phyloP scores from a whole-genome alignment of 2,329 filamentous ascomycete species.

The Colletotrichum melonis region DNA sequence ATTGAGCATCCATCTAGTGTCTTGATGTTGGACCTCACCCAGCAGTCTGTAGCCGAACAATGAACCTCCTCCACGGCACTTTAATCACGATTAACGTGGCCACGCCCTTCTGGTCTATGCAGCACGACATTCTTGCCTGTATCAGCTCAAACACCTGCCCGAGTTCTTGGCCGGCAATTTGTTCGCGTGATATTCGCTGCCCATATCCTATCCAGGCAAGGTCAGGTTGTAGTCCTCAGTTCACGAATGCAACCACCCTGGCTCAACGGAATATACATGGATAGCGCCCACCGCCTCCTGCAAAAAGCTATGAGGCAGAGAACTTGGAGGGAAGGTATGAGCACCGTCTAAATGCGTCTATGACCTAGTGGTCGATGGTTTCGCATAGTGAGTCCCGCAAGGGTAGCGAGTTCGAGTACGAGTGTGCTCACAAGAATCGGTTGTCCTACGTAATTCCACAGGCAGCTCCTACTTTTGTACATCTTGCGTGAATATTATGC shows the following conservation, averaged over 20 bases:
- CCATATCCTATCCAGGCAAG: not conserved
- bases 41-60: too few species aligned
- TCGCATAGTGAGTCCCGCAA: not conserved
- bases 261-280: not conserved
- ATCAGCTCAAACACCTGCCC: too few species aligned
- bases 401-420: not conserved
- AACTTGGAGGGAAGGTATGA: not conserved
- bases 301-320: not conserved
- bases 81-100: too few species aligned
- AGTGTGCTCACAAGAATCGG: not conserved
- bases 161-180: not conserved
- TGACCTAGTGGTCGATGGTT: not conserved
- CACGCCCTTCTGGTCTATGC: too few species aligned
- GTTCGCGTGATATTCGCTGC: not conserved
- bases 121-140: too few species aligned
- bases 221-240: too few species aligned
- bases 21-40: not conserved
- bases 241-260: not conserved
- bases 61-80: too few species aligned
- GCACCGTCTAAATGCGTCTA: not conserved
- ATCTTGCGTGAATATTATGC: too few species aligned
- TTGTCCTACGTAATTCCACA: not conserved
- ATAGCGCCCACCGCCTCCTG: not conserved
- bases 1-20: not conserved
- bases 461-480: not conserved